Conservation (phyloP, 805 yeast genomes). For the Schizosaccharomyces octosporus region DNA sequence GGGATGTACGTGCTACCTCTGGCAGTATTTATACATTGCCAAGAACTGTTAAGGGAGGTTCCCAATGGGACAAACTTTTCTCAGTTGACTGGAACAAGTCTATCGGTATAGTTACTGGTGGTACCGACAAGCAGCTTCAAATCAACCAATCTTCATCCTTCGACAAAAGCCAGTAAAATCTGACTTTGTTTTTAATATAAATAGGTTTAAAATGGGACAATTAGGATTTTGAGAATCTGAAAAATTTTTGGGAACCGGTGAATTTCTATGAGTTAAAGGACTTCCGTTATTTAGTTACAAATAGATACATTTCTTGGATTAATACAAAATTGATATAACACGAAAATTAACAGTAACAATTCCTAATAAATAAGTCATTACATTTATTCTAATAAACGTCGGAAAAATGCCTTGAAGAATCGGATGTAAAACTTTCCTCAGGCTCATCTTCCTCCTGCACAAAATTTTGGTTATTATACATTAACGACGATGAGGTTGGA, state of each 20-base stretch:
- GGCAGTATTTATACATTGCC: conserved; percentile 43
- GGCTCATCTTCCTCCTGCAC: conserved; percentile 12
- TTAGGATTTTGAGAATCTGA: no score
- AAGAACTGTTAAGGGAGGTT: conserved; percentile 25
- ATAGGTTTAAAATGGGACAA: background rate
- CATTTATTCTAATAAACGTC: background rate
- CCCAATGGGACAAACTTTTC: conserved; percentile 40
- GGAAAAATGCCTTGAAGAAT: background rate
- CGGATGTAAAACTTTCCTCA: conserved; percentile 11
- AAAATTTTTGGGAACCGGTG: no score
- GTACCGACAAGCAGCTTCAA: conserved; percentile 80
- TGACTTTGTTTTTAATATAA: background rate
- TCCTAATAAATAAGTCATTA: no score
- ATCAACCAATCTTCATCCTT: conserved; percentile 23
- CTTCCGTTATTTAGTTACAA: no score
- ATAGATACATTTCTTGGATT: no score
- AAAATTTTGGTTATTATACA: background rate
- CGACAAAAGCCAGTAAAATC: background rate
- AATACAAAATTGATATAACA: no score
- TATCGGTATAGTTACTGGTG: conserved; percentile 76
- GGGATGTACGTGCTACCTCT: conserved; percentile 80
- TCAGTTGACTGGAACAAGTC: conserved; percentile 63
- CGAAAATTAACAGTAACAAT: no score
- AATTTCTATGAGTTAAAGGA: no score
- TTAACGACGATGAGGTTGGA: background rate